Base-by-base conservation (phyloP, 2,329 filamentous ascomycete genomes). In the Immersiporthe knoxdaviesiana region DNA sequence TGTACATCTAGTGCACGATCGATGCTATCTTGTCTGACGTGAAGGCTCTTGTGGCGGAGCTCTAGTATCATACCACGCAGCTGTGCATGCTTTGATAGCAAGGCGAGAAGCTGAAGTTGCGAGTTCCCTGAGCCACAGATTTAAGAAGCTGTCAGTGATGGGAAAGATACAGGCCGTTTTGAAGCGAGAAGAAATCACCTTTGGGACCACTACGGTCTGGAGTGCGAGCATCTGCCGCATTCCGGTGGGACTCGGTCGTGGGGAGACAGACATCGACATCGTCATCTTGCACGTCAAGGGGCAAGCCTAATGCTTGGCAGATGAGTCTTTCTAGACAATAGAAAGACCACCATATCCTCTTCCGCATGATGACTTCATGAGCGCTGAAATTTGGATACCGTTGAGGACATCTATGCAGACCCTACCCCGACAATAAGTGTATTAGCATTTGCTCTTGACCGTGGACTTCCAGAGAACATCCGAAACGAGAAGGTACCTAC, bases 391-490 rank as follows among this genome's bases (percentile, higher is more conserved):
- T 83, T 0, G 82, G 77, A 68, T 83, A 88, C 0, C 86, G 80
- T 6, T 79, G 79, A 1, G 86, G 85, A 66, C 87, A 89, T 2
- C 86, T 82, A 75, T 89, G 86, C n/a, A 89, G 79, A 0, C 86
- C 86, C 1, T 39, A 62, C 2, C 5, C n/a, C 58, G 35, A 16
- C 52, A 56, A 30, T 7, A 3, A 30, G 12, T n/a, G n/a, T 18
- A 32, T 56, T 56, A 56, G 24, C 27, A 30, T 32, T 30, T 32
- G 27, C 27, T 56, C 27, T 56, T 56, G 18, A 5, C 2, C 5
- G 14, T 2, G 1, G 14, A 30, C 18, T 32, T 3, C 6, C 1
- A 27, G 10, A 54, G n/a, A 14, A 2, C 11, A 47, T 47, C 2
- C 27, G 18, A 27, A 27, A 11, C 27, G 16, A 30, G 11, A 30